phyloP scores from a whole-genome alignment of 176 grass and related monocot genomes.

The Themeda triandra region DNA sequence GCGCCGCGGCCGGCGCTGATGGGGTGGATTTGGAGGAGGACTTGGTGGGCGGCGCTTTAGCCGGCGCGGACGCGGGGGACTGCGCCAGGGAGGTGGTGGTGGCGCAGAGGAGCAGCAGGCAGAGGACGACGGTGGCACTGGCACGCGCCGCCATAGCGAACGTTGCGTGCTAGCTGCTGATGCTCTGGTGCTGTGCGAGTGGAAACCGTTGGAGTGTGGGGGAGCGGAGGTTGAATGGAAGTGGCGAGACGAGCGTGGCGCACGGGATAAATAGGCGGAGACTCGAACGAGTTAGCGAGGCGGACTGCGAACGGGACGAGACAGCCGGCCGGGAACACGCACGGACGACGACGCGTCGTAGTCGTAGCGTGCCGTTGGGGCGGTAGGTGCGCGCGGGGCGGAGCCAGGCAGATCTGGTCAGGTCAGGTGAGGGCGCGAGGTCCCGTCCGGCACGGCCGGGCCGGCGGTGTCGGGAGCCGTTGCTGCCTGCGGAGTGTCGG shows the following conservation, averaged over 20 bases:
- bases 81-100: slow-evolving; percentile 16
- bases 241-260: background rate
- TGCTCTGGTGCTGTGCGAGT: background rate
- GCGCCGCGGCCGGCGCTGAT: background rate
- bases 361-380: slow-evolving; percentile 20
- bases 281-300: background rate
- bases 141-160: slow-evolving; percentile 18
- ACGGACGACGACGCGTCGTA: no score
- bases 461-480: slow-evolving; percentile 12
- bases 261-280: slow-evolving; percentile 1
- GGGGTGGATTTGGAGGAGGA: slow-evolving; percentile 4
- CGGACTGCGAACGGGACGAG: no score
- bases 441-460: background rate
- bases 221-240: background rate
- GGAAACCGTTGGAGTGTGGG: background rate
- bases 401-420: background rate
- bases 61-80: slow-evolving; percentile 1
- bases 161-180: no score
- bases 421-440: background rate
- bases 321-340: no score
- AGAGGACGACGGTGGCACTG: background rate
- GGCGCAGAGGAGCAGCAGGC: background rate
- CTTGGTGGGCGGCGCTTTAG: slow-evolving; percentile 32
- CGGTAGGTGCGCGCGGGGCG: background rate
- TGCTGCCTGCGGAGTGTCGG: slow-evolving; percentile 20